Evolutionary conservation across 1,139 yeast species (phyloP).

Genomic region (Insectozyma bohioensis): DNA sequence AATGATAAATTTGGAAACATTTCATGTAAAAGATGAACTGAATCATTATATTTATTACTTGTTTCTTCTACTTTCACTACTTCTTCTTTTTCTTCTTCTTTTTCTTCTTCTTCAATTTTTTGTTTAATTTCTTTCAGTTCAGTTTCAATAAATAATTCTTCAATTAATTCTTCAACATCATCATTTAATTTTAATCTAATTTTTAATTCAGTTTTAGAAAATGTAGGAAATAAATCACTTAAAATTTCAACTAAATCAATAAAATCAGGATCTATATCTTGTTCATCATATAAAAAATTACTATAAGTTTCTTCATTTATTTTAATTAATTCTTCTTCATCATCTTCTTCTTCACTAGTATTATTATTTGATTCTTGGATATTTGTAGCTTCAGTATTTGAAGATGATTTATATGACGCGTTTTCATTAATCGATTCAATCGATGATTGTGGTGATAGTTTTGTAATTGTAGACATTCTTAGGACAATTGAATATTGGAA

Average conservation of each 20-base stretch:
- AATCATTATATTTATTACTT: constrained; percentile 7
- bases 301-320: constrained; percentile 9
- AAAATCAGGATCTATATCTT: constrained; percentile 13
- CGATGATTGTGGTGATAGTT: not conserved
- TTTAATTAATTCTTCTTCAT: not conserved
- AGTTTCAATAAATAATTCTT: constrained; percentile 20
- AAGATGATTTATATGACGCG: too few species aligned
- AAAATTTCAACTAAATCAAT: constrained; percentile 21
- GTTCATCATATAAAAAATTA: constrained; percentile 11
- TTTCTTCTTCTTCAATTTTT: constrained; percentile 1
- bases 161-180: constrained; percentile 23
- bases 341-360: not conserved
- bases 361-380: too few species aligned
- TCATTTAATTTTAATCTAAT: constrained; percentile 20
- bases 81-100: constrained; percentile 5
- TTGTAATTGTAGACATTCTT: not conserved
- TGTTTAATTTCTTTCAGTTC: constrained; percentile 13
- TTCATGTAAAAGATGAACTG: constrained; percentile 16
- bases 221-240: constrained; percentile 29
- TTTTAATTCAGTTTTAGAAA: constrained; percentile 26
- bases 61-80: constrained; percentile 1
- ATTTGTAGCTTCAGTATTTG: too few species aligned
- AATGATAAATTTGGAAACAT: constrained; percentile 23
- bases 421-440: too few species aligned
- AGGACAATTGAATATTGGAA: too few species aligned